phyloP scores from a whole-genome alignment of 768 basidiomycete species.

The Suillus subluteus region DNA sequence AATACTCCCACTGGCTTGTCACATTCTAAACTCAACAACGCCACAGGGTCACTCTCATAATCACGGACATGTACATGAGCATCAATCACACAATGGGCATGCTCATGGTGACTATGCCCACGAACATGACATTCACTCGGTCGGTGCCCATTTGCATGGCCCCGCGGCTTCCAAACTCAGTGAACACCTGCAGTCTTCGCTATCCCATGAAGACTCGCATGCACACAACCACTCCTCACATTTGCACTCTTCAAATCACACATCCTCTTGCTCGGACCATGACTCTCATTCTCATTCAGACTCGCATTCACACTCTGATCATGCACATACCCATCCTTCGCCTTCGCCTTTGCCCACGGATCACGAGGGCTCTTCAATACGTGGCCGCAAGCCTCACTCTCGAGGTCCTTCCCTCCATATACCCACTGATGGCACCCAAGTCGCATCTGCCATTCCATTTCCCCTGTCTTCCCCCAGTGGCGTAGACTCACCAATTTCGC shows the following conservation, averaged over 20 bases:
- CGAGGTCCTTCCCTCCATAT: conserved; percentile 45
- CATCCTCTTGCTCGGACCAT: conserved; percentile 30
- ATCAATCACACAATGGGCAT: conserved; percentile 27
- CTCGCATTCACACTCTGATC: conserved; percentile 20
- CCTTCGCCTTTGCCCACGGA: conserved; percentile 14
- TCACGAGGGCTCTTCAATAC: conserved; percentile 22
- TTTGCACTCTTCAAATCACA: conserved; percentile 30
- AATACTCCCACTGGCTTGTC: conserved; percentile 8
- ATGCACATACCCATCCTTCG: conserved; percentile 20
- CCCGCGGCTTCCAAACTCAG: conserved; percentile 17
- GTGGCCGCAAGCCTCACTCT: conserved; percentile 41
- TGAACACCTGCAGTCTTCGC: conserved; percentile 29
- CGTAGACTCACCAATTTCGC: conserved; percentile 61
- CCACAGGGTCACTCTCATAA: conserved; percentile 12
- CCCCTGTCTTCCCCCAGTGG: conserved; percentile 27
- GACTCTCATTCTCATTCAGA: conserved; percentile 21
- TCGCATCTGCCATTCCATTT: conserved; percentile 29
- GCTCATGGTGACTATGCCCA: conserved; percentile 38
- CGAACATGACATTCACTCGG: conserved; percentile 25
- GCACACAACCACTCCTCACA: conserved; percentile 23
- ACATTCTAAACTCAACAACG: conserved; percentile 20
- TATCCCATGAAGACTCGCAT: conserved; percentile 28
- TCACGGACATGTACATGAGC: conserved; percentile 25
- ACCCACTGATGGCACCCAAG: conserved; percentile 27
- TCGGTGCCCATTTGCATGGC: conserved; percentile 29